Conservation (phyloP, 2,329 filamentous ascomycete species). For the Sporothrix mexicana region DNA sequence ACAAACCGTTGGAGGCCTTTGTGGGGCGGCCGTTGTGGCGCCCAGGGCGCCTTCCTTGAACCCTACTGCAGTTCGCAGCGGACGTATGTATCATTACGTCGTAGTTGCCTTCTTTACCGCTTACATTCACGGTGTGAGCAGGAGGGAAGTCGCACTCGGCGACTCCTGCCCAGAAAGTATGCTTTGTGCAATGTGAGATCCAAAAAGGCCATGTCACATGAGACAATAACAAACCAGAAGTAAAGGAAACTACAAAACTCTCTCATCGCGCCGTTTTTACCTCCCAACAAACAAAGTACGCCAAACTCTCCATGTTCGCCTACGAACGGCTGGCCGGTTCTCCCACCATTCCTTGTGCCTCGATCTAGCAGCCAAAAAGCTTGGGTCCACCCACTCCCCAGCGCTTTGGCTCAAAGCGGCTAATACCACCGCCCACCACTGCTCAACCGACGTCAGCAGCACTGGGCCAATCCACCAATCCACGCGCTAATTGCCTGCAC, state of each 20-base stretch:
- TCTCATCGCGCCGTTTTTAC: neutral
- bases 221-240: constrained; percentile 15
- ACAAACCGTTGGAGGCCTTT: neutral
- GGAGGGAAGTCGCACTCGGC: constrained; percentile 21
- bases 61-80: neutral
- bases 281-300: neutral
- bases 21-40: constrained; percentile 20
- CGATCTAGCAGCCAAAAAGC: neutral
- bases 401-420: constrained; percentile 30
- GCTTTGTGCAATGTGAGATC: constrained; percentile 6
- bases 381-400: neutral
- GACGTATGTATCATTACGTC: neutral
- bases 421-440: constrained; percentile 26
- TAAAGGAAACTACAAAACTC: neutral
- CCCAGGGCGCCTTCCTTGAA: neutral
- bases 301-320: too few species aligned
- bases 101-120: neutral
- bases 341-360: neutral
- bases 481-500: constrained; percentile 26
- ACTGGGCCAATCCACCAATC: constrained; percentile 28
- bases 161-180: neutral
- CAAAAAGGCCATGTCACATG: neutral
- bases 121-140: neutral
- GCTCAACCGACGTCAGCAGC: constrained; percentile 34
- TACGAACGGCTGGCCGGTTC: too few species aligned